Evolutionary conservation across 2,329 filamentous ascomycete species (phyloP).

Genomic region (Beauveria asiatica): DNA sequence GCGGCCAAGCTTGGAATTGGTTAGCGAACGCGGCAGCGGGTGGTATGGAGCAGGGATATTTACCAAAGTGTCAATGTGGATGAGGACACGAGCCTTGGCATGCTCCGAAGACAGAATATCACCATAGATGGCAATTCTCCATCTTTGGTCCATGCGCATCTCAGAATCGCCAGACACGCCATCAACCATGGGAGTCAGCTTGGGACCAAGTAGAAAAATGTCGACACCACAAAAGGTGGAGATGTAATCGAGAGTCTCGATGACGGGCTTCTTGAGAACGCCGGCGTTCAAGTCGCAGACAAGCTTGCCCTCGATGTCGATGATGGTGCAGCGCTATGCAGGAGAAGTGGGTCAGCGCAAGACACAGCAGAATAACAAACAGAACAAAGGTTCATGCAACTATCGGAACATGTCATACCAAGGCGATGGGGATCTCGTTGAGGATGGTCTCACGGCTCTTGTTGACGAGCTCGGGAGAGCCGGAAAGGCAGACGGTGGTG

Average conservation of each 20-base stretch:
- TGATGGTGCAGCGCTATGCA: slow-evolving; percentile 73
- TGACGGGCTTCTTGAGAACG: slow-evolving; percentile 65
- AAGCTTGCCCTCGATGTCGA: slow-evolving; percentile 87
- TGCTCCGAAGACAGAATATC: slow-evolving; percentile 94
- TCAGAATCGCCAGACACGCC: slow-evolving; percentile 69
- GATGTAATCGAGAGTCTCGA: slow-evolving; percentile 79
- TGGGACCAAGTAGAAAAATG: slow-evolving; percentile 90
- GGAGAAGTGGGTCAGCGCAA: slow-evolving; percentile 12
- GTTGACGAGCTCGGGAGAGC: slow-evolving; percentile 77
- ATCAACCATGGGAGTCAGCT: slow-evolving; percentile 69
- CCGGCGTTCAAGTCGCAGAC: slow-evolving; percentile 66
- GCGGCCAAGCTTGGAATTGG: slow-evolving; percentile 50
- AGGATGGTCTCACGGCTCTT: slow-evolving; percentile 84
- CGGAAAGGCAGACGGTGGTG: slow-evolving; percentile 86
- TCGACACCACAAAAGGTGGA: slow-evolving; percentile 87
- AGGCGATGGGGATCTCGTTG: slow-evolving; percentile 82
- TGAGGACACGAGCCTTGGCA: slow-evolving; percentile 89
- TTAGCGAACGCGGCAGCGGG: slow-evolving; percentile 12
- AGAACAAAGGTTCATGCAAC: not conserved
- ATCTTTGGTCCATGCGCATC: slow-evolving; percentile 79
- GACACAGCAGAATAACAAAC: not conserved
- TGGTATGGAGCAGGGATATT: slow-evolving; percentile 1
- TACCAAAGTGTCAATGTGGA: slow-evolving; percentile 95
- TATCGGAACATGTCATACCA: slow-evolving; percentile 54
- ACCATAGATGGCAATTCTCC: slow-evolving; percentile 88